These are phyloP conservation scores for Spinacia oleracea DNA, from an alignment of 179 eudicot genomes.

Conservation along the genomic window DNA sequence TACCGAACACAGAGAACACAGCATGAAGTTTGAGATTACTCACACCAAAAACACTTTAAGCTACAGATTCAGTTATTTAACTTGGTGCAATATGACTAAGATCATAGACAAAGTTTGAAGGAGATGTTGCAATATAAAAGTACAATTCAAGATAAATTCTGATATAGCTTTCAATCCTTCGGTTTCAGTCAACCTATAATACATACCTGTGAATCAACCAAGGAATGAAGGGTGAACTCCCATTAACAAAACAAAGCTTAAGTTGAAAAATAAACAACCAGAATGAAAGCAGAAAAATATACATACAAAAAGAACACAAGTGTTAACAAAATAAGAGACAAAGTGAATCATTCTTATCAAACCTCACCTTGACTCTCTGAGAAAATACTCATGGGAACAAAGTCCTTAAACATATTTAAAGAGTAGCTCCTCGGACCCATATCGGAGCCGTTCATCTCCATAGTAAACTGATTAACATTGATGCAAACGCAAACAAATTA, in stretches of 20 bases:
- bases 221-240: not conserved
- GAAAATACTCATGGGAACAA: constrained; percentile 90
- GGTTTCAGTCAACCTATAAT: not conserved
- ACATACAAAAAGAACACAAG: not conserved
- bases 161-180: not conserved
- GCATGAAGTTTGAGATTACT: not conserved
- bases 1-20: not conserved
- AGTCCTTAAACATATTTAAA: constrained; percentile 79
- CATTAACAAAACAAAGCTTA: not conserved
- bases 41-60: not conserved
- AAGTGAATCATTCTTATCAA: constrained; percentile 11
- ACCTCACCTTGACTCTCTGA: constrained; percentile 77
- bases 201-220: not conserved
- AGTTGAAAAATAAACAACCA: not conserved
- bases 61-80: not conserved
- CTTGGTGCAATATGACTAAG: not conserved
- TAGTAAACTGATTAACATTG: constrained; percentile 57
- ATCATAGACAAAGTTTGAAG: not conserved
- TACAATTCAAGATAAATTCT: not conserved
- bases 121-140: not conserved
- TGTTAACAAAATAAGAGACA: not conserved
- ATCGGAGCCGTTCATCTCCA: constrained; percentile 82
- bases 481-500: not conserved
- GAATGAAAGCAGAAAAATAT: not conserved
- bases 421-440: constrained; percentile 75